These are phyloP conservation scores for Xylariaceae sp. DNA, from an alignment of 2,329 filamentous ascomycete species.

Conservation along the genomic window DNA sequence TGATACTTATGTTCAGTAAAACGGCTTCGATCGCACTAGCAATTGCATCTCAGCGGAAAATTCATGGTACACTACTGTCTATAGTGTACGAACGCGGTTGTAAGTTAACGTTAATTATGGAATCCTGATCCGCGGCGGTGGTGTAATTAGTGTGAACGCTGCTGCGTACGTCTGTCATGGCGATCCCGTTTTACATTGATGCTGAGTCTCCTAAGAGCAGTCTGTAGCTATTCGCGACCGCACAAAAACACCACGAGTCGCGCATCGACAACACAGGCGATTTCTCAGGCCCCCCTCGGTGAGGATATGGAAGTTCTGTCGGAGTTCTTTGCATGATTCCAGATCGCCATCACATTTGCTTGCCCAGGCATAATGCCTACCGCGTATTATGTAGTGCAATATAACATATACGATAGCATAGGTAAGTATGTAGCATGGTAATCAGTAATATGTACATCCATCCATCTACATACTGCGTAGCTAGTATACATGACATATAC, in stretches of 20 bases:
- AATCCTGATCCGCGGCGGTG: neutral
- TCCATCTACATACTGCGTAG: too few relatives aligned
- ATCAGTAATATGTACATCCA: too few relatives aligned
- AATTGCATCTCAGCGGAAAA: neutral
- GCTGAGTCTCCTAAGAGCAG: neutral
- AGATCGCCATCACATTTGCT: constrained; percentile 20
- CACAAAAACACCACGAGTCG: constrained; percentile 10
- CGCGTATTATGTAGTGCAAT: too few relatives aligned
- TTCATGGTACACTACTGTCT: neutral
- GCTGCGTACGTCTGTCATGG: neutral
- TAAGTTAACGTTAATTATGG: too few relatives aligned
- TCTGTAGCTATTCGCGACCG: constrained; percentile 7
- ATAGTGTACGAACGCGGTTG: neutral
- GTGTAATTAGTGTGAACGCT: neutral
- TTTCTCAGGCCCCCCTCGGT: constrained; percentile 1
- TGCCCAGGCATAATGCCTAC: constrained; percentile 5
- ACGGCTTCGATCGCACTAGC: neutral
- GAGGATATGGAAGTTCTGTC: constrained; percentile 18
- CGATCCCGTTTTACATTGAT: neutral
- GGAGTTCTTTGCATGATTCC: constrained; percentile 21
- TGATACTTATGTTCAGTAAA: neutral
- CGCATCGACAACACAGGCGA: constrained; percentile 8
- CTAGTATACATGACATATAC: too few relatives aligned
- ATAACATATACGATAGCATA: too few relatives aligned
- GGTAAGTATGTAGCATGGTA: too few relatives aligned